Evolutionary conservation across 1,284 basidiomycete genomes (phyloP).

Genomic region (Trametes sp.): DNA sequence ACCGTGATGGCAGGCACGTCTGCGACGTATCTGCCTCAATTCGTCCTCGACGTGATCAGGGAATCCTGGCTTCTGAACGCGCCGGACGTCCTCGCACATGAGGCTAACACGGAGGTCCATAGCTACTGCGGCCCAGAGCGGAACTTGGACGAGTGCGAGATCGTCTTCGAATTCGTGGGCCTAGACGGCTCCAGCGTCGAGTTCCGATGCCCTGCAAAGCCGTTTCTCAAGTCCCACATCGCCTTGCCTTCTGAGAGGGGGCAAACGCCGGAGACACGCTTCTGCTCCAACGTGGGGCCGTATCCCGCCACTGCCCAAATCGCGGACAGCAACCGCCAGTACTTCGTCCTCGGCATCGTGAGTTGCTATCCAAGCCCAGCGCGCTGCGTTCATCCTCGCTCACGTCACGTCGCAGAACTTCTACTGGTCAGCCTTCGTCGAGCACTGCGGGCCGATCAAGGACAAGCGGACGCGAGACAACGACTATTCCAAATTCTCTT

Average conservation of each 20-base stretch:
- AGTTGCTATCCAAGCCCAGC: not conserved
- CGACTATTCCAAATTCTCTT: not conserved
- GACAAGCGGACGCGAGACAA: not conserved
- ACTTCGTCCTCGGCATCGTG: not conserved
- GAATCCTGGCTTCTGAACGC: not conserved
- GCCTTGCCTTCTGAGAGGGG: not conserved
- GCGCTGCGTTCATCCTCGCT: not conserved
- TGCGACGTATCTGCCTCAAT: not conserved
- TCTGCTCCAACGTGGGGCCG: not conserved
- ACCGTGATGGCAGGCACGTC: not conserved
- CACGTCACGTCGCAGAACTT: not conserved
- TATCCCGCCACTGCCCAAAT: not conserved
- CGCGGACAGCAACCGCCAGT: not conserved
- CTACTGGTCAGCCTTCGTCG: not conserved
- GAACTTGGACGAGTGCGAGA: not conserved
- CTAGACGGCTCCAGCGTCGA: not conserved
- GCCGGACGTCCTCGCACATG: not conserved
- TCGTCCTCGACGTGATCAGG: not conserved
- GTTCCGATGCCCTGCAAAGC: slow-evolving; percentile 2
- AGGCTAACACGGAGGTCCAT: not conserved
- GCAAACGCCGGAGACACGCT: not conserved
- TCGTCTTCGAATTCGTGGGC: not conserved
- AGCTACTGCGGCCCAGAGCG: not conserved
- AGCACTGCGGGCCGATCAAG: not conserved
- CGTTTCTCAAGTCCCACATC: not conserved